These are phyloP conservation scores for Nakaseomyces kungkrabaensis DNA, from an alignment of 1,139 yeast genomes.

Conservation along the genomic window DNA sequence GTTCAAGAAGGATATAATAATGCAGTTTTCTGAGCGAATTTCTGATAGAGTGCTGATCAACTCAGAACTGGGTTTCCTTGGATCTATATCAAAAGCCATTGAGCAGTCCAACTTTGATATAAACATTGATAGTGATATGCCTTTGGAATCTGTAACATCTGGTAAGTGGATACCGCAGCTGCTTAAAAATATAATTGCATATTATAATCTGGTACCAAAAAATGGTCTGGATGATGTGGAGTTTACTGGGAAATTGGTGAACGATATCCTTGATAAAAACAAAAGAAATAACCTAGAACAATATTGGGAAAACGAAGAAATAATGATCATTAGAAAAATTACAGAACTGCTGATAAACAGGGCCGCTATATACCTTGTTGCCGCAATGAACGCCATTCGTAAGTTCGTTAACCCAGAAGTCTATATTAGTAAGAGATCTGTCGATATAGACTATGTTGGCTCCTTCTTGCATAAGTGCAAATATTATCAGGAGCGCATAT, in stretches of 20 bases:
- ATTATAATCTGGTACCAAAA: constrained; percentile 9
- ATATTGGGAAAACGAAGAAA: constrained; percentile 3
- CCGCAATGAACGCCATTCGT: constrained; percentile 20
- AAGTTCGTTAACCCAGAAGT: background rate
- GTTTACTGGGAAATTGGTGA: constrained; percentile 23
- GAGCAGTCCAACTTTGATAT: constrained; percentile 16
- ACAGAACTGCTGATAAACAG: constrained; percentile 18
- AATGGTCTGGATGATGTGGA: constrained; percentile 1
- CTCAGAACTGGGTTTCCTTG: constrained; percentile 31
- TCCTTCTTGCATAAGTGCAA: constrained; percentile 26
- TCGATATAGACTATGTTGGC: constrained; percentile 28
- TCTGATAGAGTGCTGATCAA: constrained; percentile 18
- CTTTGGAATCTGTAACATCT: constrained; percentile 21
- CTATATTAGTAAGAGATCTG: background rate
- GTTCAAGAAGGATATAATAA: constrained; percentile 6
- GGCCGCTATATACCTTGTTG: constrained; percentile 19
- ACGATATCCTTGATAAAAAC: constrained; percentile 6
- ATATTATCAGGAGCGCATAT: constrained; percentile 19
- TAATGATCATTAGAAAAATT: constrained; percentile 6
- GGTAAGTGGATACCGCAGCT: constrained; percentile 23
- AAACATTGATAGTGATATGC: constrained; percentile 13
- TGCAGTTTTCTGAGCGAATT: background rate
- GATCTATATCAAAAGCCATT: constrained; percentile 14
- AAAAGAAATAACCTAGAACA: background rate
- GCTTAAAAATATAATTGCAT: constrained; percentile 11